Evolutionary conservation across 2,329 filamentous ascomycete genomes (phyloP).

Genomic region (Macrophomina tecta): DNA sequence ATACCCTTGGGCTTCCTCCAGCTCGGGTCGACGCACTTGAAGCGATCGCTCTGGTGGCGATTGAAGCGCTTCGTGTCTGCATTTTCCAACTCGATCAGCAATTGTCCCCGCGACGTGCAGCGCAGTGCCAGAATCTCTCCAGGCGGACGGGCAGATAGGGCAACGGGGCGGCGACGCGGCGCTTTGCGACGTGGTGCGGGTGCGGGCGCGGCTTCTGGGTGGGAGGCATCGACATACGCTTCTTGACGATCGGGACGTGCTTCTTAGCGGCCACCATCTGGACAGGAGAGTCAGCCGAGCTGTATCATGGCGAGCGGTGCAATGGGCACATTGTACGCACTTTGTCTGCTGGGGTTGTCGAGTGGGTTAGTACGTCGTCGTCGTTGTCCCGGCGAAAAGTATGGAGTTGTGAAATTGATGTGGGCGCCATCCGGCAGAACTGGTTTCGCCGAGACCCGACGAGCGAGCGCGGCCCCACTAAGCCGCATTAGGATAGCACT

Average conservation of each 20-base stretch:
- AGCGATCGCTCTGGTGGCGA: conserved; percentile 97
- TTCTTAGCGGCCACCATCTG: conserved; percentile 99
- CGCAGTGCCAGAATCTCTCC: not conserved
- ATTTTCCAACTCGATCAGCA: conserved; percentile 24
- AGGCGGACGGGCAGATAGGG: not conserved
- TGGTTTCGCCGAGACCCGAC: conserved; percentile 16
- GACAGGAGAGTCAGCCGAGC: conserved; percentile 34
- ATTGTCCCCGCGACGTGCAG: not conserved
- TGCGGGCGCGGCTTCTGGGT: not conserved
- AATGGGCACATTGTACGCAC: conserved; percentile 36
- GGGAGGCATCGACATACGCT: conserved; percentile 75
- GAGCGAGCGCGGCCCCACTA: conserved; percentile 14
- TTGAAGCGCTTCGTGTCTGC: conserved; percentile 92
- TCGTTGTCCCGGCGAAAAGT: conserved; percentile 22
- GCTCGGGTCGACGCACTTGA: conserved; percentile 86
- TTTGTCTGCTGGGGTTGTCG: conserved; percentile 45
- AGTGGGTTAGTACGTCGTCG: conserved; percentile 32
- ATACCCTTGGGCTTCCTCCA: conserved; percentile 99
- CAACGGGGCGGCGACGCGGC: conserved; percentile 27
- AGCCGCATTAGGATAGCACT: not conserved
- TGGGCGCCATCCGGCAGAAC: conserved; percentile 21
- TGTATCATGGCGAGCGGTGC: conserved; percentile 11
- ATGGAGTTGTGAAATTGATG: conserved; percentile 25
- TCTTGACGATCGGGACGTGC: conserved; percentile 99
- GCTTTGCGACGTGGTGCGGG: not conserved